Percentiles rank a stretch among this genome's conserved stretches.
Conservation (phyloP, 495 filamentous ascomycete species). For the Xylaria telfairii region DNA sequence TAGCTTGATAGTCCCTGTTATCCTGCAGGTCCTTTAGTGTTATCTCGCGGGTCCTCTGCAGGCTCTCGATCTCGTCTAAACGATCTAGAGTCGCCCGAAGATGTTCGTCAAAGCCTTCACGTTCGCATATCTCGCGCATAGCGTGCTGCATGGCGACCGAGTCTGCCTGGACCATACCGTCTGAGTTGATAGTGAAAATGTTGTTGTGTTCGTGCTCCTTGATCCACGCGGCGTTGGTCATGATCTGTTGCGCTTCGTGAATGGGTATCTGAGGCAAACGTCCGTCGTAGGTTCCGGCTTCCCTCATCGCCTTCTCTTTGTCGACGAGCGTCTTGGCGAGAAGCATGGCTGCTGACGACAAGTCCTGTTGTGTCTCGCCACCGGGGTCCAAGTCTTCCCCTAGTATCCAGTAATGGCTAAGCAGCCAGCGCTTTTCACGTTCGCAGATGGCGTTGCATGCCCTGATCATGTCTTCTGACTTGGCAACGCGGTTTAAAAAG, state of each 20-base stretch:
- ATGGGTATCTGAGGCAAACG: constrained; percentile 83
- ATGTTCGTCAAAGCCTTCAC: constrained; percentile 75
- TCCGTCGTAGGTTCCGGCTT: constrained; percentile 61
- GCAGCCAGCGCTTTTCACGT: constrained; percentile 86
- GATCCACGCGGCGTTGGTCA: constrained; percentile 94
- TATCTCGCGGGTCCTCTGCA: constrained; percentile 85
- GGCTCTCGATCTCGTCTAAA: constrained; percentile 84
- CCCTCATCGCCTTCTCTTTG: constrained; percentile 66
- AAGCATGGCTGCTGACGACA: constrained; percentile 89
- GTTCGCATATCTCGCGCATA: constrained; percentile 75
- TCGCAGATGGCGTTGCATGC: constrained; percentile 76
- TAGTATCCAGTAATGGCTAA: constrained; percentile 92
- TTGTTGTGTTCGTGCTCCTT: constrained; percentile 88
- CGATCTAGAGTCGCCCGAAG: constrained; percentile 79
- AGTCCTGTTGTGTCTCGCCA: constrained; percentile 97
- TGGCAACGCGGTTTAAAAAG: constrained; percentile 83
- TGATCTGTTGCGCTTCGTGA: constrained; percentile 80
- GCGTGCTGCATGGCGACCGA: constrained; percentile 93
- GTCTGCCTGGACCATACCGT: constrained; percentile 85
- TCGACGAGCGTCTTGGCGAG: constrained; percentile 89
- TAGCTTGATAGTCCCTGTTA: constrained; percentile 76
- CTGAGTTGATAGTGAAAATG: constrained; percentile 88
- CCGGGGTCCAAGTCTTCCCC: constrained; percentile 93
- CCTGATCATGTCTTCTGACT: constrained; percentile 70
- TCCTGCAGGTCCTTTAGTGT: constrained; percentile 77